Conservation (phyloP, 2,329 filamentous ascomycete species). For the Apiospora rasikravindrae region DNA sequence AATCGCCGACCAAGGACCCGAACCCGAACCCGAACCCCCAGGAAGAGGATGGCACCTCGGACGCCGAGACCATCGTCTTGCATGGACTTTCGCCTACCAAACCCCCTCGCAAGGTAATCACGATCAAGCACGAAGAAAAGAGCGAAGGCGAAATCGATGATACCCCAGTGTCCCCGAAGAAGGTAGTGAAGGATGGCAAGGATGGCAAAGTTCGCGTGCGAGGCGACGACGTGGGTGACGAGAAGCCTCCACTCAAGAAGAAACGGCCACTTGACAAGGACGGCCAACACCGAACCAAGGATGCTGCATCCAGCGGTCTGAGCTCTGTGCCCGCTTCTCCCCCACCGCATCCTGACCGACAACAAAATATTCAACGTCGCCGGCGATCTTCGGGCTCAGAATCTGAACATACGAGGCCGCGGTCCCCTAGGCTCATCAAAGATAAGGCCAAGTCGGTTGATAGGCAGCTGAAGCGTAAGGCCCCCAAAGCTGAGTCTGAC, state of each 20-base stretch:
- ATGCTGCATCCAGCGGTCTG: conserved; percentile 50
- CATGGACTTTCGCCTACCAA: conserved; percentile 69
- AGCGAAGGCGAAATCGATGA: conserved; percentile 60
- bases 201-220: conserved; percentile 29
- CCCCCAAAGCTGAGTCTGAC: conserved; percentile 59
- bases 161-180: conserved; percentile 39
- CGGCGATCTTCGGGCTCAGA: conserved; percentile 58
- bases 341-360: conserved; percentile 25
- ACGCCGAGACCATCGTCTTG: conserved; percentile 74
- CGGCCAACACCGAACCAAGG: conserved; percentile 60
- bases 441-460: conserved; percentile 56
- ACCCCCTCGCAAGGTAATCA: conserved; percentile 64
- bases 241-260: conserved; percentile 50
- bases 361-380: conserved; percentile 41
- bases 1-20: conserved; percentile 29
- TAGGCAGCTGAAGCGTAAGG: conserved; percentile 58
- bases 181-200: conserved; percentile 43
- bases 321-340: conserved; percentile 20
- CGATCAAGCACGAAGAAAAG: conserved; percentile 69
- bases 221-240: conserved; percentile 41
- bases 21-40: conserved; percentile 37
- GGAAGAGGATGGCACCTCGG: conserved; percentile 62
- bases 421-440: conserved; percentile 51
- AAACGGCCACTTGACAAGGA: conserved; percentile 56
- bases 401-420: conserved; percentile 55